phyloP scores from a whole-genome alignment of 495 filamentous ascomycete genomes.

The Trichoderma gamsii region DNA sequence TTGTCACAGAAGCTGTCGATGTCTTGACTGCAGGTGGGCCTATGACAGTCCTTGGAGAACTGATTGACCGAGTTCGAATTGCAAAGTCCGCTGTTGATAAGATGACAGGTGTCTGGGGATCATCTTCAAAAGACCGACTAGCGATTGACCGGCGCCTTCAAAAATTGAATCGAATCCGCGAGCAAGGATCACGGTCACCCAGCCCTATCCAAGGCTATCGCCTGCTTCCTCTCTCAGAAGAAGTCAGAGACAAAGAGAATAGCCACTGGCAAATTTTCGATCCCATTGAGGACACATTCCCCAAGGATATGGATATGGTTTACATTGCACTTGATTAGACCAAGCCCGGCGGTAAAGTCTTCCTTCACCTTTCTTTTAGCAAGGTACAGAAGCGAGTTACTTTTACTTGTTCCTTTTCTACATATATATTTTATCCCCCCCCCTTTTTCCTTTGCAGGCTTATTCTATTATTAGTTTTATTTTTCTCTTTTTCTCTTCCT shows the following conservation, averaged over 20 bases:
- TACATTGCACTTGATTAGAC: neutral
- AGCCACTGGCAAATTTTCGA: slow-evolving; percentile 16
- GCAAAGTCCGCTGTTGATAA: slow-evolving; percentile 7
- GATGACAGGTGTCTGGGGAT: slow-evolving; percentile 4
- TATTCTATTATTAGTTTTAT: neutral
- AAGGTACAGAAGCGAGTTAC: too few species aligned
- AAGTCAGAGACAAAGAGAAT: neutral
- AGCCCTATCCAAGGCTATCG: slow-evolving; percentile 14
- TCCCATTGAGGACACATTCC: neutral
- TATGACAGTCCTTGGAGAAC: neutral
- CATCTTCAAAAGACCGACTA: neutral
- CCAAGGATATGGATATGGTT: slow-evolving; percentile 14
- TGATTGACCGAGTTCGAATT: slow-evolving; percentile 6
- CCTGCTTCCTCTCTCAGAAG: neutral
- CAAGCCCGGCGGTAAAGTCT: neutral
- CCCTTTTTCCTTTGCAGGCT: neutral
- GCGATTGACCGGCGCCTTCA: slow-evolving; percentile 13
- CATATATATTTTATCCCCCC: neutral
- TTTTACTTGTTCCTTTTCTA: neutral
- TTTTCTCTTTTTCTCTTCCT: neutral
- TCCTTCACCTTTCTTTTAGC: too few species aligned
- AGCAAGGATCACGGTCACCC: neutral
- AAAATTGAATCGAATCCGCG: slow-evolving; percentile 9
- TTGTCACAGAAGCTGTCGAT: slow-evolving; percentile 10
- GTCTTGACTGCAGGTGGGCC: slow-evolving; percentile 12